phyloP scores from a whole-genome alignment of 83 land plant species.

The Isoetes engelmannii region DNA sequence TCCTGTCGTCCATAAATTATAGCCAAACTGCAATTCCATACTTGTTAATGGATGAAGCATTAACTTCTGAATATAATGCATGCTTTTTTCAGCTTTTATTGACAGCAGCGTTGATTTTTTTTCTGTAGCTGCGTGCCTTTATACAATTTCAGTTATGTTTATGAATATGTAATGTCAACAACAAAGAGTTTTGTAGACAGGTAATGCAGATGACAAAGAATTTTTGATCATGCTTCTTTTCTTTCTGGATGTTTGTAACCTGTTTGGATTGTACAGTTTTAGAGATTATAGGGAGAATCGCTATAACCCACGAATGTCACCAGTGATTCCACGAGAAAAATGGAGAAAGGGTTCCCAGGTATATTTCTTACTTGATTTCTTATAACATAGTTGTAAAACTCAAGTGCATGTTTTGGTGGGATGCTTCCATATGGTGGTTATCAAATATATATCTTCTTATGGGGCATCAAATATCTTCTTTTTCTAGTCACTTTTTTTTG shows the following conservation, averaged over 20 bases:
- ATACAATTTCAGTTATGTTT: constrained; percentile 2
- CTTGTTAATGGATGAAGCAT: too few species aligned
- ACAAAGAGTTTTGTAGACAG: constrained; percentile 10
- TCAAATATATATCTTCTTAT: not conserved
- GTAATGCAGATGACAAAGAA: not conserved
- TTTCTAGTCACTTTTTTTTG: not conserved
- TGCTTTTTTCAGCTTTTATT: too few species aligned
- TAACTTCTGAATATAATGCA: too few species aligned
- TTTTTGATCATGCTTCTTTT: not conserved
- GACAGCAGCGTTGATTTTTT: not conserved
- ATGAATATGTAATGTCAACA: constrained; percentile 1
- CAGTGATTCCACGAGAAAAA: constrained; percentile 1
- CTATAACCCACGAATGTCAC: constrained; percentile 1
- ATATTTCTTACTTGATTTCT: not conserved
- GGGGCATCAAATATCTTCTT: not conserved
- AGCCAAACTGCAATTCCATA: too few species aligned
- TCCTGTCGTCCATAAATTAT: too few species aligned
- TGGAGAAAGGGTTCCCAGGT: constrained; percentile 15
- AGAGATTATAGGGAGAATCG: constrained; percentile 2
- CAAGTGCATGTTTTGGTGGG: not conserved
- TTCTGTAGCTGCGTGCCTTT: constrained; percentile 1
- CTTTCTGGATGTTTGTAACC: not conserved
- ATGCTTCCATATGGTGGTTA: not conserved
- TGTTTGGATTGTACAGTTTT: constrained; percentile 3
- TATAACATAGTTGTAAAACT: too few species aligned